phyloP scores from a whole-genome alignment of 2,329 filamentous ascomycete species.

The Paecilomyces formosus region DNA sequence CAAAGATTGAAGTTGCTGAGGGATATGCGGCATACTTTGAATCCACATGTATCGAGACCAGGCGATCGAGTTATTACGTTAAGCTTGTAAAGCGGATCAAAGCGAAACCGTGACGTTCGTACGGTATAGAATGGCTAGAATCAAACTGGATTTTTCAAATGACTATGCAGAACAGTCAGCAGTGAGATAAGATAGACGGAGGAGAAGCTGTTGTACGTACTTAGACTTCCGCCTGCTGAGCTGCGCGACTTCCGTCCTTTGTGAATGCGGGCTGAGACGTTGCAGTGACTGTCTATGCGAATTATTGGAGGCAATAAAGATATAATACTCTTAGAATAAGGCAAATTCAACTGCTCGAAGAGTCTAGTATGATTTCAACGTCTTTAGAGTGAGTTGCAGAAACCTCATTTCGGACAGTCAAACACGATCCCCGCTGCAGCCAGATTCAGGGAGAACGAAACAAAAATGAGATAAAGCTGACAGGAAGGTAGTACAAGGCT shows the following conservation, averaged over 20 bases:
- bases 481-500: neutral
- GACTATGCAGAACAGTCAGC: constrained; percentile 13
- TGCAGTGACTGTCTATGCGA: neutral
- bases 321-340: neutral
- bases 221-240: constrained; percentile 16
- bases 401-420: neutral
- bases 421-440: neutral
- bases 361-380: neutral
- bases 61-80: constrained; percentile 9
- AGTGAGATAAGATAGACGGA: constrained; percentile 1
- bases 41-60: constrained; percentile 11
- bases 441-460: neutral
- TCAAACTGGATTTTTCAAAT: constrained; percentile 10
- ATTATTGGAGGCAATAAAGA: neutral
- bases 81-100: constrained; percentile 15
- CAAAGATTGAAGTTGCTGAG: constrained; percentile 29
- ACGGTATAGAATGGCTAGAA: constrained; percentile 25
- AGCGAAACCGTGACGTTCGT: constrained; percentile 22
- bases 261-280: constrained; percentile 17
- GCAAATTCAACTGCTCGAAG: neutral
- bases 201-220: constrained; percentile 11
- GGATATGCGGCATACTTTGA: constrained; percentile 20
- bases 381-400: neutral
- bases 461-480: neutral
- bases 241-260: constrained; percentile 13